Percentiles rank a stretch among this genome's conserved stretches.
Evolutionary conservation across 106 monocot species (phyloP).

Genomic region (Chionographis japonica): DNA sequence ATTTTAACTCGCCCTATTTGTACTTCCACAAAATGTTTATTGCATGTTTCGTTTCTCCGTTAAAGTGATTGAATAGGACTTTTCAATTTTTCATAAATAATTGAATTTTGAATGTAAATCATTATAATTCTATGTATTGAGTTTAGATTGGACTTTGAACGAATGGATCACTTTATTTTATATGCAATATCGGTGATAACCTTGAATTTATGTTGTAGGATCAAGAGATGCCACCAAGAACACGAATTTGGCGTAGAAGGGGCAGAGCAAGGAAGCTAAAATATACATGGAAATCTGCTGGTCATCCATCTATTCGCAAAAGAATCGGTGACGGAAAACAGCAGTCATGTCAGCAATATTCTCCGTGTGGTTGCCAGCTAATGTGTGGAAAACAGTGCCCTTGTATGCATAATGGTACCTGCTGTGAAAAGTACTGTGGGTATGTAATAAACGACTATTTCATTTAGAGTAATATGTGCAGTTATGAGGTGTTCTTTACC

Average conservation of each 20-base stretch:
- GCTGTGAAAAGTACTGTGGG: slow-evolving; percentile 99
- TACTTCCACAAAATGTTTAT: too few species aligned
- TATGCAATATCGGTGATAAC: not conserved
- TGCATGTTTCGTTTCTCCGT: too few species aligned
- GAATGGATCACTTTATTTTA: not conserved
- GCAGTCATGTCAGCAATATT: slow-evolving; percentile 77
- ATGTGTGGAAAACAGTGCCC: slow-evolving; percentile 91
- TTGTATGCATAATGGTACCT: slow-evolving; percentile 82
- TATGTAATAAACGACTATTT: slow-evolving; percentile 20
- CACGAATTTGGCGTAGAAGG: slow-evolving; percentile 60
- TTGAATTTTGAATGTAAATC: too few species aligned
- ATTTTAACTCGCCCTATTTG: too few species aligned
- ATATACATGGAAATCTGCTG: slow-evolving; percentile 97
- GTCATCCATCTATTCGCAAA: slow-evolving; percentile 86
- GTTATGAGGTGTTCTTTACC: too few species aligned
- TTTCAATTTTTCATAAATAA: too few species aligned
- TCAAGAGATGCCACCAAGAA: slow-evolving; percentile 58
- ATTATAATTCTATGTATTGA: too few species aligned
- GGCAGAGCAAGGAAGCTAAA: slow-evolving; percentile 76
- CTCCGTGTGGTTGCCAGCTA: slow-evolving; percentile 86
- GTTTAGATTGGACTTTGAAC: too few species aligned
- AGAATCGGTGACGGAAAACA: slow-evolving; percentile 80
- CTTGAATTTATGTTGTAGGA: slow-evolving; percentile 39
- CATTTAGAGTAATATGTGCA: not conserved
- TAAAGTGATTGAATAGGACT: too few species aligned